phyloP scores from a whole-genome alignment of 2,329 filamentous ascomycete genomes.

The Colletotrichum magnum region DNA sequence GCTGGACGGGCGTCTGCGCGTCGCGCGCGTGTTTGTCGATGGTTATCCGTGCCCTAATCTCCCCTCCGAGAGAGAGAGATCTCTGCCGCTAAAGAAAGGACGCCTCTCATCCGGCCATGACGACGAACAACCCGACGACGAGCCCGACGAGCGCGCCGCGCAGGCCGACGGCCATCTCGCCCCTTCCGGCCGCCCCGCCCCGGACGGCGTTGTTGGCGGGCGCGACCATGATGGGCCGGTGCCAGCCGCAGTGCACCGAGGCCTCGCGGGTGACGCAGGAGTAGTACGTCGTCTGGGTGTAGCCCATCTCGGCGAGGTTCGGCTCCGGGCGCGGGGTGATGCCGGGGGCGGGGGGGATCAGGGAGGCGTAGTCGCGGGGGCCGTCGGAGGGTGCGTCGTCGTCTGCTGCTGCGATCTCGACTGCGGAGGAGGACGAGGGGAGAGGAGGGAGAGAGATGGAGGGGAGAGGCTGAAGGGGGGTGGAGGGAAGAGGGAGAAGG shows the following conservation, averaged over 20 bases:
- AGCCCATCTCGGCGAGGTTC: constrained; percentile 40
- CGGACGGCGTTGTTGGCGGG: constrained; percentile 18
- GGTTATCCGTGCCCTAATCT: too few relatives aligned
- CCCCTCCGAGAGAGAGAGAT: too few relatives aligned
- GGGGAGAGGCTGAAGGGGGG: neutral
- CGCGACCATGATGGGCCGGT: constrained; percentile 38
- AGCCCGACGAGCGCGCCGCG: too few relatives aligned
- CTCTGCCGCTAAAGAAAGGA: too few relatives aligned
- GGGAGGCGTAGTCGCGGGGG: constrained; percentile 40
- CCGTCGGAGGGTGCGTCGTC: constrained; percentile 23
- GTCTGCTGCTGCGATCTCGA: constrained; percentile 9
- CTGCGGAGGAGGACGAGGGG: neutral
- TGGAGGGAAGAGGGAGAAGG: constrained; percentile 1
- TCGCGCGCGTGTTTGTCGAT: too few relatives aligned
- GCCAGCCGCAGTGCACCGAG: constrained; percentile 41
- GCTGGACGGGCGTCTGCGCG: neutral
- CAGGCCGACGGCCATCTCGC: too few relatives aligned
- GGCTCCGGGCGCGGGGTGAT: constrained; percentile 38
- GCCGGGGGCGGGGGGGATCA: constrained; percentile 38
- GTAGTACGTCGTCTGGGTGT: constrained; percentile 40
- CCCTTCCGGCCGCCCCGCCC: neutral
- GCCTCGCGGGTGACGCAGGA: constrained; percentile 35
- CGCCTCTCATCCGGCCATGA: too few relatives aligned
- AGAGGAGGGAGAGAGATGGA: neutral
- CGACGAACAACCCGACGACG: too few relatives aligned